phyloP scores from a whole-genome alignment of 805 yeast species.

The Teunomyces cretensis region DNA sequence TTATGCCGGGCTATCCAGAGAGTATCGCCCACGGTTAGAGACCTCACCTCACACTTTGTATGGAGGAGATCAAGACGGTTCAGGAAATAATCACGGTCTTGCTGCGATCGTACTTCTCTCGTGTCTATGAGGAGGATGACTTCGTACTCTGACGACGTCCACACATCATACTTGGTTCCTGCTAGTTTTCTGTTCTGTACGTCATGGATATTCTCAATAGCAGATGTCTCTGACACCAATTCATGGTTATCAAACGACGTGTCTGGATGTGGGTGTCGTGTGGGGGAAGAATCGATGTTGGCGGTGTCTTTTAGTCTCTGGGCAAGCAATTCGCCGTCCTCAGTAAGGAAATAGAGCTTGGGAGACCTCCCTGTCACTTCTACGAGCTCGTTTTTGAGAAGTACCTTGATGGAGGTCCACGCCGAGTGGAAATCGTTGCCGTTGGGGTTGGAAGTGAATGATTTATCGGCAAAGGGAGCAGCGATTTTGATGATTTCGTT shows the following conservation, averaged over 20 bases:
- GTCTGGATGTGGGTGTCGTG: conserved; percentile 10
- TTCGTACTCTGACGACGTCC: conserved; percentile 64
- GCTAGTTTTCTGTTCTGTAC: conserved; percentile 16
- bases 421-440: conserved; percentile 69
- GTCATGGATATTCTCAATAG: conserved; percentile 20
- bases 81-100: conserved; percentile 70
- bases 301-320: conserved; percentile 51
- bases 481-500: conserved; percentile 58
- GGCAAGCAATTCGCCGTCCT: conserved; percentile 67
- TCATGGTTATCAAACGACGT: conserved; percentile 36
- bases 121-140: conserved; percentile 70
- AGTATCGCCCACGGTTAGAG: conserved; percentile 83
- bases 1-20: conserved; percentile 81
- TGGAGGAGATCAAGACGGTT: conserved; percentile 51
- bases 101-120: conserved; percentile 71
- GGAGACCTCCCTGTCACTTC: conserved; percentile 55
- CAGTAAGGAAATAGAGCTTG: conserved; percentile 60
- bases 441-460: conserved; percentile 60
- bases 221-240: not conserved
- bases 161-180: conserved; percentile 43
- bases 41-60: conserved; percentile 49
- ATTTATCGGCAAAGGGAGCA: conserved; percentile 51
- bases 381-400: conserved; percentile 62
- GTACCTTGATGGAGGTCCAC: conserved; percentile 68
- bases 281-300: conserved; percentile 24